Evolutionary conservation across 2,329 filamentous ascomycete species (phyloP), one percentile per base, ranked within the genome.

Genomic region (Basipetospora chlamydospora): DNA sequence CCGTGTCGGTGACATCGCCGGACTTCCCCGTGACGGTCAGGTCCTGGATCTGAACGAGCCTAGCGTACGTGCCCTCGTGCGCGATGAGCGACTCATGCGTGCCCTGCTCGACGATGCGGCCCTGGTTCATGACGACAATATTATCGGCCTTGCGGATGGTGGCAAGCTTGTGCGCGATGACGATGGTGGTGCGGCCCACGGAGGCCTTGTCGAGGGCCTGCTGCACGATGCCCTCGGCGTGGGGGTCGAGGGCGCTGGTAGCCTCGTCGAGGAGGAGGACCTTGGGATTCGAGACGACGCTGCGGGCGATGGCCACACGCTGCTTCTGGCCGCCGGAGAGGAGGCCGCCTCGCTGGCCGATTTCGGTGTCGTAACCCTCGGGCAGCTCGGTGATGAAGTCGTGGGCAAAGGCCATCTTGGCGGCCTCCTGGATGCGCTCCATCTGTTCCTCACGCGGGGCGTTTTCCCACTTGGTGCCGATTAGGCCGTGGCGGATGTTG

Each of bases 241-340:
- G 57, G 3, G 60, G 57, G 28, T 65, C 60, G 8, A 65, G 49
- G 1, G 77, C 73, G 33, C 69, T 76, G 0, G 78, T 82, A 2
- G 77, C 77, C 50, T 83, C 77, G 43, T 83, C 78, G 2, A 82
- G 58, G 21, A 82, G 67, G 0, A 82, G 57, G 29, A 82, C 71
- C 3, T 61, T 61, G 0, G 77, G 75, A 38, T 76, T 60, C 16
- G 72, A 73, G 29, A 81, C 63, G 43, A 81, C 77, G 41, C 69
- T 74, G 15, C 76, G 64, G 2, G 77, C 77, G 43, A 81, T 80
- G 2, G 75, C 70, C 18, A 81, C 61, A 5, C 77, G 66, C 47
- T 81, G 77, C 36, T 75, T 66, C 46, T 81, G 77, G 1, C 77
- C 77, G 7, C 77, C 77, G 5, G 71, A 78, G 0, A 82, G 57